A percentile compares a stretch with the other conserved stretches of the same genome.
Evolutionary conservation across 208 protist species (phyloP).

Genomic region (Plasmodiophora brassicae): DNA sequence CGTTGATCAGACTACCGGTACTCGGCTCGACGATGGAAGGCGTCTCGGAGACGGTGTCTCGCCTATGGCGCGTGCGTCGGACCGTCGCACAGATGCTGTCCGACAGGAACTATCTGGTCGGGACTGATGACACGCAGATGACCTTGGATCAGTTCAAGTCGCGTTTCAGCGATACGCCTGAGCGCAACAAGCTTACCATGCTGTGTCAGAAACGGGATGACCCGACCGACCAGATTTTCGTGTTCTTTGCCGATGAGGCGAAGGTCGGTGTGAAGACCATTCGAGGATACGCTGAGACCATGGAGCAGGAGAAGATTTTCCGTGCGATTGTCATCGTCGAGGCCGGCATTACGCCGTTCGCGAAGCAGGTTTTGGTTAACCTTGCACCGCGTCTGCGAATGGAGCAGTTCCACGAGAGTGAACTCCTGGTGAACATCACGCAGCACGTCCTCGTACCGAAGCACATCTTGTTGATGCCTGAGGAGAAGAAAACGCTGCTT

Average conservation of each 20-base stretch:
- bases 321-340: constrained; percentile 49
- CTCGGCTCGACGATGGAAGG: not conserved
- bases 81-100: constrained; percentile 37
- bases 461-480: constrained; percentile 76
- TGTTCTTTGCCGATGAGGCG: constrained; percentile 40
- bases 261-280: constrained; percentile 42
- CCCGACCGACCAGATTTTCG: not conserved
- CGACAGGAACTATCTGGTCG: not conserved
- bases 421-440: constrained; percentile 93
- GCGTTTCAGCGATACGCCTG: not conserved
- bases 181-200: constrained; percentile 27
- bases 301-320: constrained; percentile 41
- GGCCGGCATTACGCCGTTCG: constrained; percentile 33
- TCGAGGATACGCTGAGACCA: constrained; percentile 37
- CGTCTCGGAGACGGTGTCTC: constrained; percentile 1
- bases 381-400: constrained; percentile 54
- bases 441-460: constrained; percentile 90
- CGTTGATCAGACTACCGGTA: not conserved
- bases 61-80: not conserved
- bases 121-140: not conserved
- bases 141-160: not conserved
- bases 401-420: constrained; percentile 86
- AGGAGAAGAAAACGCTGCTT: constrained; percentile 55
- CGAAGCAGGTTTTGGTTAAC: constrained; percentile 34
- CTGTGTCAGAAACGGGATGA: constrained; percentile 32